phyloP scores from a whole-genome alignment of 78 protist genomes.

The Mantamonas sphyraenae region DNA sequence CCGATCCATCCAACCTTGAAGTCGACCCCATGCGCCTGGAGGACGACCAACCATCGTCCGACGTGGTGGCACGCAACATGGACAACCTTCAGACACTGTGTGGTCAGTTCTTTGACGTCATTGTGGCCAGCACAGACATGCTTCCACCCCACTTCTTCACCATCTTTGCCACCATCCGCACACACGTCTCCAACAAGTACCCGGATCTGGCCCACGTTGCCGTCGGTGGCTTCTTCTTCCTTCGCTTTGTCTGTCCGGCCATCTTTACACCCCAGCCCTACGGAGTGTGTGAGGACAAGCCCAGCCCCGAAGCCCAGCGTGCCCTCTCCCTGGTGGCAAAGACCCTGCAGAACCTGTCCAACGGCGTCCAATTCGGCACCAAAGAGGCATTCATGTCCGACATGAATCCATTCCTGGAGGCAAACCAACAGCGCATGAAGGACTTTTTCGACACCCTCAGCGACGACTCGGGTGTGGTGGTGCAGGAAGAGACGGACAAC shows the following conservation, averaged over 20 bases:
- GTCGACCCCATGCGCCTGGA: no score
- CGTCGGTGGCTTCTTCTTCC: slow-evolving; percentile 50
- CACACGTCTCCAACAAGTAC: no score
- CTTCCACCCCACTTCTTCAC: no score
- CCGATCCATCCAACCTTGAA: no score
- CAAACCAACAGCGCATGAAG: slow-evolving; percentile 4
- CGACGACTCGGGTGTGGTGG: no score
- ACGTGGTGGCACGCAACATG: no score
- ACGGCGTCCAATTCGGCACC: slow-evolving; percentile 43
- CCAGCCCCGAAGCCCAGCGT: slow-evolving; percentile 31
- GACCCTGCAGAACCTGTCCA: slow-evolving; percentile 43
- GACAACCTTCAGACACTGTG: no score
- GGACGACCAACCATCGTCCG: no score
- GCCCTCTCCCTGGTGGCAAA: slow-evolving; percentile 32
- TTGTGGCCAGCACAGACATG: no score
- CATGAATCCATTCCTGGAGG: slow-evolving; percentile 42
- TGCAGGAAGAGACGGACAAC: no score
- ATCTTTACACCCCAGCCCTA: slow-evolving; percentile 34
- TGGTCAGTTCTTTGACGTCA: no score
- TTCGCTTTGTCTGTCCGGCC: slow-evolving; percentile 46
- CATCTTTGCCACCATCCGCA: no score
- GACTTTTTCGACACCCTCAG: slow-evolving; percentile 39
- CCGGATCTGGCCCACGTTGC: not conserved
- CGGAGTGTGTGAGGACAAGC: slow-evolving; percentile 26
- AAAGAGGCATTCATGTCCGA: slow-evolving; percentile 48